Base-by-base conservation (phyloP, 1,284 basidiomycete species). In the Pseudozyma tsukubaensis region DNA sequence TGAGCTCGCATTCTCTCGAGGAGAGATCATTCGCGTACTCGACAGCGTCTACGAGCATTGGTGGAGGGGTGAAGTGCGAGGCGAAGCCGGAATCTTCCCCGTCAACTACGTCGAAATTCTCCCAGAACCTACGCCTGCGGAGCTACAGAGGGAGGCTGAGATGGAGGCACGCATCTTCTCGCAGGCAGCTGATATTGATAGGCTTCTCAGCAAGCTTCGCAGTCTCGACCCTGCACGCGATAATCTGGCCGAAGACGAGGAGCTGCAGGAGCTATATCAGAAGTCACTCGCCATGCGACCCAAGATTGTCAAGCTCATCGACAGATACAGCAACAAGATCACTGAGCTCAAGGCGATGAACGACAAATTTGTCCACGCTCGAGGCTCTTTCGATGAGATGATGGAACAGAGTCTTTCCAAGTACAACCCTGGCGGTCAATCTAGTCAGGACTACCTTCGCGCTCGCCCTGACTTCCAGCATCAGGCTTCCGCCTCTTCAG, bases 21-120 rank as follows among this genome's bases (percentile, higher is more conserved):
- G 95, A 3, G 97, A 99, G 79, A 87, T 97, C 55, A 95, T 99
- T 86, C 94, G 95, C 78, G 96, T 98, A 14, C 90, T 99, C 11
- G 94, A 98, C 85, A 90, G 93, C 44, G 92, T 92, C 29, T 97
- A 97, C 86, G 92, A 94, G 81, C 94, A 98, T 84, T 99, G 97
- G 97, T 99, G 96, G 95, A 88, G 94, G 49, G 97, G 97, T 2
- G 95, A 98, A 78, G 86, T 94, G 42, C 92, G 92, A 77, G 94
- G 95, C 1, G 88, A 92, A 66, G 94, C 94, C 9, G 97, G 97
- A 13, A 99, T 99, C 67, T 99, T 99, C 85, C 96, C 97, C 0
- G 93, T 97, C 42, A 98, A 97, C 83, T 98, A 98, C 86, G 94
- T 99, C 74, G 94, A 97, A 89, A 88, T 92, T 1, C 86, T 98